These are phyloP conservation scores for Termitomyces titanicus DNA, from an alignment of 768 basidiomycete species.

Conservation along the genomic window DNA sequence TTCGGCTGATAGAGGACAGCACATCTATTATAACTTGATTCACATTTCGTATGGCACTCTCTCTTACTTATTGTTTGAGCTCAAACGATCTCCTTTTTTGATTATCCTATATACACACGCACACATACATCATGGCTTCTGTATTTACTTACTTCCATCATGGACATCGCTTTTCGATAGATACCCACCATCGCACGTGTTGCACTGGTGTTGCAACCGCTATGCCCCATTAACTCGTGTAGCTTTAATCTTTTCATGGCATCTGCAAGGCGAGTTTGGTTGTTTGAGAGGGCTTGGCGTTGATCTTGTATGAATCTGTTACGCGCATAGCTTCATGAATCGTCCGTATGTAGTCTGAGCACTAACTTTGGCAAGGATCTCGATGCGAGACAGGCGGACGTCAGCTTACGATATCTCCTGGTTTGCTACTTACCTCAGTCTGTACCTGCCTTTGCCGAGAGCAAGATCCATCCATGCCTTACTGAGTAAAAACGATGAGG, in stretches of 20 bases:
- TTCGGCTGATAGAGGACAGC: not conserved
- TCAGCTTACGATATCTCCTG: not conserved
- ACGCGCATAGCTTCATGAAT: too few relatives aligned
- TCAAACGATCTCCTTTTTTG: not conserved
- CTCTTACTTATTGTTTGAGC: not conserved
- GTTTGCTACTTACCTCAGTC: not conserved
- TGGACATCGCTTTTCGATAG: constrained; percentile 12
- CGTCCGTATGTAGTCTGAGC: too few relatives aligned
- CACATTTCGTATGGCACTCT: not conserved
- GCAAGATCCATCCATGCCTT: not conserved
- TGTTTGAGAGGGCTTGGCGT: not conserved
- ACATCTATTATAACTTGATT: not conserved
- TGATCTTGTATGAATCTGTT: not conserved
- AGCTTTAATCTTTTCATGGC: not conserved
- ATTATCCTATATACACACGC: constrained; percentile 1
- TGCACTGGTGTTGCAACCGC: not conserved
- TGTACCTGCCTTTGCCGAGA: not conserved
- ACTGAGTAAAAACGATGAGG: not conserved
- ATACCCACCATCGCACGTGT: constrained; percentile 9
- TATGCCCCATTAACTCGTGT: not conserved
- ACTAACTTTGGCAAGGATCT: not conserved
- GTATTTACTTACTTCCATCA: constrained; percentile 5
- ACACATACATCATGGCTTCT: constrained; percentile 2
- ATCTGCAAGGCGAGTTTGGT: not conserved
- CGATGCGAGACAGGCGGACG: not conserved